Evolutionary conservation across 2,329 filamentous ascomycete species (phyloP), one percentile per base, ranked within the genome.

Genomic region (Aspergillus alliaceus): DNA sequence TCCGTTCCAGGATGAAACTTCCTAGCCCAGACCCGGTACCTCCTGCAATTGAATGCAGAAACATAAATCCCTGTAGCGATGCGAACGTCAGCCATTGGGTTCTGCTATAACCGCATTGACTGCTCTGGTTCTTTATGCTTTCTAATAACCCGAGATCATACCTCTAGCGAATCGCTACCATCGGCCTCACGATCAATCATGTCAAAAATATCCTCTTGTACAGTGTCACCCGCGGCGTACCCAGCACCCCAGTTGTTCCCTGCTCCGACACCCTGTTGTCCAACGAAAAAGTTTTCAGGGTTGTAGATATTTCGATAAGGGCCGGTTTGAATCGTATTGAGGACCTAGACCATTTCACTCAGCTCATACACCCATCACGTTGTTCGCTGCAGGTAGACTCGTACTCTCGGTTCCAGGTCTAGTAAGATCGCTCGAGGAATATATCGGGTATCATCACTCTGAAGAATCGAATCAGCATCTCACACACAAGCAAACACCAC

Each of bases 241-340:
- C 95, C 95, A 70, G 95, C 90, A 59, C 93, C 95, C 95, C 95
- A 99, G 75, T 98, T 99, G 77, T 99, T 99, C 46, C 92, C 95
- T 6, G 95, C 95, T 46, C 95, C 95, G 54, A 91, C 87, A 57
- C 95, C 95, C 77, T 93, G 90, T 74, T 96, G 96, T 68, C 93
- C 91, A 53, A 98, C 86, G 74, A 96, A 99, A 79, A 98, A 97
- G 81, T 99, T 99, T 77, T 99, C 95, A 0, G 95, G 95, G 73
- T 99, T 99, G 84, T 99, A 99, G 59, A 99, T 99, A 75, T 99
- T 98, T 75, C 89, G 91, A 81, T 99, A 99, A 0, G 93, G 88
- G 1, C 95, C 92, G 9, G 88, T 89, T 78, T 98, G 93, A 66
- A 99, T 99, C 60, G 87, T 82, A 72, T 98, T 90, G 71, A 99